Conservation (phyloP, 2,329 filamentous ascomycete species). For the Aspergillus novofumigatus region DNA sequence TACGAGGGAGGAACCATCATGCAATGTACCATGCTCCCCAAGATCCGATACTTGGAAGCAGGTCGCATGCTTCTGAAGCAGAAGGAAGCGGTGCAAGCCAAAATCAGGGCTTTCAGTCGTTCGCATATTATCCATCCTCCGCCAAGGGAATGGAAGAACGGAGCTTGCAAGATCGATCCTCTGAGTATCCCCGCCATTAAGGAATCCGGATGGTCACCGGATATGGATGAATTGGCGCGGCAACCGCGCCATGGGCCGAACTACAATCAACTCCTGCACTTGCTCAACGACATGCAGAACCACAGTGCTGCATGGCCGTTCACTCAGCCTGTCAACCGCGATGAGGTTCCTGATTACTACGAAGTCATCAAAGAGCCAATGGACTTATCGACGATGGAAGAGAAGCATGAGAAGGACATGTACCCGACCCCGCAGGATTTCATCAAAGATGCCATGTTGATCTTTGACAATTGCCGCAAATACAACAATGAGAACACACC, state of each 20-base stretch:
- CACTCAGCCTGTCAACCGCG: slow-evolving; percentile 84
- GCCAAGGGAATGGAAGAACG: slow-evolving; percentile 79
- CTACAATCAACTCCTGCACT: slow-evolving; percentile 86
- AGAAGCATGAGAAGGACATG: slow-evolving; percentile 87
- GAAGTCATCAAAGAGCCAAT: slow-evolving; percentile 97
- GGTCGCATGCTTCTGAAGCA: slow-evolving; percentile 95
- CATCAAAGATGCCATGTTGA: slow-evolving; percentile 77
- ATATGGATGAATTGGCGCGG: slow-evolving; percentile 95
- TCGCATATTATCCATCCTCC: slow-evolving; percentile 83
- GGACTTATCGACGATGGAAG: slow-evolving; percentile 94
- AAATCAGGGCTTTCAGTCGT: slow-evolving; percentile 87
- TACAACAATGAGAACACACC: slow-evolving; percentile 96
- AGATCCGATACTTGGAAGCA: slow-evolving; percentile 87
- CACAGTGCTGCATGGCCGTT: slow-evolving; percentile 94
- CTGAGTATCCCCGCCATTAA: slow-evolving; percentile 83
- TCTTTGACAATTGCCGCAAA: slow-evolving; percentile 90
- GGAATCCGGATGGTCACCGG: slow-evolving; percentile 88
- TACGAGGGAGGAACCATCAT: slow-evolving; percentile 99
- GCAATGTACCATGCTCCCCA: slow-evolving; percentile 97
- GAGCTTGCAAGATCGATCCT: slow-evolving; percentile 72
- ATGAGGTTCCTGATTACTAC: slow-evolving; percentile 98
- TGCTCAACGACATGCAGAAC: slow-evolving; percentile 94
- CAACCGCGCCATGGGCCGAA: slow-evolving; percentile 94
- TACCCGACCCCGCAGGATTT: slow-evolving; percentile 93
- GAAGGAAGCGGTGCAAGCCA: slow-evolving; percentile 90